These are phyloP conservation scores for Symbiodinium natans DNA, from an alignment of 73 alveolate species.

Conservation along the genomic window DNA sequence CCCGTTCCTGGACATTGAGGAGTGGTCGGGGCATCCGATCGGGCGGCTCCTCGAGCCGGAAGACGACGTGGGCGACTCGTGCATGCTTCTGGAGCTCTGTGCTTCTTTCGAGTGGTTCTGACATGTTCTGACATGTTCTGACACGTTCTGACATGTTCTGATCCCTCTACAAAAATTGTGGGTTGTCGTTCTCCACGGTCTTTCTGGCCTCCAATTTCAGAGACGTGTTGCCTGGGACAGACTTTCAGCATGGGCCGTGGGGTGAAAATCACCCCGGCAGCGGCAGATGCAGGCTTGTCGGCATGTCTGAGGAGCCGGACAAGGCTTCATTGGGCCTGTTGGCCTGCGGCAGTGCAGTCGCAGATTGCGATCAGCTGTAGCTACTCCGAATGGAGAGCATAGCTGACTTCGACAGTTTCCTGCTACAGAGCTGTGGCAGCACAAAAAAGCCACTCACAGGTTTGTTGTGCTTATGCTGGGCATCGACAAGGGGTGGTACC, in stretches of 20 bases:
- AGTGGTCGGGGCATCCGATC: conserved; percentile 81
- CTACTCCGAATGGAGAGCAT: background rate
- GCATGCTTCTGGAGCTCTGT: conserved; percentile 34
- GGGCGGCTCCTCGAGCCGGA: conserved; percentile 54
- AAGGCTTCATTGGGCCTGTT: background rate
- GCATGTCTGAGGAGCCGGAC: background rate
- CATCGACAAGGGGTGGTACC: no score
- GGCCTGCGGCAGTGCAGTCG: no score
- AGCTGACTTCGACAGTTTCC: background rate
- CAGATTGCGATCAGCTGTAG: background rate
- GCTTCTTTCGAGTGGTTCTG: conserved; percentile 75
- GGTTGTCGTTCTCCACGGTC: no score
- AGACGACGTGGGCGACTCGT: background rate
- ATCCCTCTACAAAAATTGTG: background rate
- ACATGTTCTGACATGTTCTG: background rate
- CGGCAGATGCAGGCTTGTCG: background rate
- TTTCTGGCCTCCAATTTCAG: background rate
- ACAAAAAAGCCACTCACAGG: background rate
- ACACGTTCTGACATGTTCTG: background rate
- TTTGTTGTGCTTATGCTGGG: background rate
- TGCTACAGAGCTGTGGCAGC: background rate
- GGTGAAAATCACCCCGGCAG: conserved; percentile 12
- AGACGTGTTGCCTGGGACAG: background rate
- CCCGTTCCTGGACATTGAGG: conserved; percentile 83
- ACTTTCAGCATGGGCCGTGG: background rate